Base-by-base conservation (phyloP, 148 eudicot genomes). In the Vaccinium corymbosum region DNA sequence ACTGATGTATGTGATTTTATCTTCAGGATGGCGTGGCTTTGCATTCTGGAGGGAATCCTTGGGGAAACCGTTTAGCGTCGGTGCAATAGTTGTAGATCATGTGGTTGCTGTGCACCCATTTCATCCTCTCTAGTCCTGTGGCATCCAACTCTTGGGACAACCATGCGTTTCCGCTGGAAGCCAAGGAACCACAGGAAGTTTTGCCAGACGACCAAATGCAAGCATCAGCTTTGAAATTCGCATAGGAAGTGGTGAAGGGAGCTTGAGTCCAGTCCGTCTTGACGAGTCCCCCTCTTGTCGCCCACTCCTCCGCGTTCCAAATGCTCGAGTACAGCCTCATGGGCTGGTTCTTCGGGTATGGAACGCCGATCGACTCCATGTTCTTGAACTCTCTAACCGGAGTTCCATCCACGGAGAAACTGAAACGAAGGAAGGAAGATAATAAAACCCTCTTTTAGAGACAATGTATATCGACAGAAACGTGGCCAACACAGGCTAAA, bases 21-120 rank as follows among this genome's bases (percentile, higher is more conserved):
- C 72, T 66, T 66, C 72, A 66, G 38, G 32, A 66, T 3, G 72
- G 15, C 1, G 7, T 66, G 35, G 15, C 72, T 12, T 66, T 66
- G 72, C 72, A 66, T 66, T 66, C 72, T 66, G 72, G 72, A 27
- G 72, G 38, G 35, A 66, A 66, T 25, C 72, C 72, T 27, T 66
- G 72, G 16, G 72, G 72, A 66, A 66, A 66, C 14, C 72, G 38
- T 66, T 66, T 66, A 25, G 72, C 72, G 3, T 66, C 72, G 35
- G 72, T 27, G 0, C 72, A 66, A 25, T 66, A 25, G 72, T 25
- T 66, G 2, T 66, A 66, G 12, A 66, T 66, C 72, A 66, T 66
- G 35, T 66, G 72, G 72, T 66, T 25, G 72, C 12, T 25, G 13
- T 66, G 72, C 35, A 66, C 72, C 72, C 72, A 66, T 66, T 66